A percentile compares a stretch with the other conserved stretches of the same genome.
Evolutionary conservation across 768 basidiomycete genomes (phyloP).

Genomic region (Lactarius quietus): DNA sequence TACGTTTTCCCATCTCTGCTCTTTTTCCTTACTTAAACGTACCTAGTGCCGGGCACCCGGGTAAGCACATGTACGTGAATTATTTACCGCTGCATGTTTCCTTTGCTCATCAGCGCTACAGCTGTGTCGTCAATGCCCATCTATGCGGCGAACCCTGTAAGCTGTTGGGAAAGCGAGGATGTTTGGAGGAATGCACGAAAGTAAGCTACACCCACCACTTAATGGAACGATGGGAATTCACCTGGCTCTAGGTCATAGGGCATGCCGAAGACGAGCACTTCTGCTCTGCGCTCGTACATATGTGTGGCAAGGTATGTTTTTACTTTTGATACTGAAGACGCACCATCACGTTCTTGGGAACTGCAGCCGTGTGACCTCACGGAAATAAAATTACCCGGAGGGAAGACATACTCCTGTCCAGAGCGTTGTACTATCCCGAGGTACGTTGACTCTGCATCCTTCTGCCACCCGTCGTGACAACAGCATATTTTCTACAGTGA

Average conservation of each 20-base stretch:
- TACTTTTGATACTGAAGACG: not conserved
- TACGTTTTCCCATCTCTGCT: constrained; percentile 32
- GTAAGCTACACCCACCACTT: constrained; percentile 30
- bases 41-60: constrained; percentile 53
- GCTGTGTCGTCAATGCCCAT: constrained; percentile 49
- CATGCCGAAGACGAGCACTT: constrained; percentile 48
- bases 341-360: not conserved
- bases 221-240: not conserved
- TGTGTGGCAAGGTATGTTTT: constrained; percentile 47
- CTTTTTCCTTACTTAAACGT: not conserved
- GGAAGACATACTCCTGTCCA: constrained; percentile 1
- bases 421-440: not conserved
- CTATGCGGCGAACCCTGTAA: constrained; percentile 51
- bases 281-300: constrained; percentile 51
- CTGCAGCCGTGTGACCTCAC: constrained; percentile 11
- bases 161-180: constrained; percentile 46
- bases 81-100: not conserved
- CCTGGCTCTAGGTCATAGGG: constrained; percentile 38
- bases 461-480: not conserved
- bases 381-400: not conserved
- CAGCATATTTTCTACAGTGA: constrained; percentile 35
- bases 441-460: not conserved
- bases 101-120: constrained; percentile 44
- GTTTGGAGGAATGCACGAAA: constrained; percentile 49
- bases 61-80: constrained; percentile 49